Evolutionary conservation across 2,329 filamentous ascomycete species (phyloP), one percentile per base, ranked within the genome.

Genomic region (Monosporascus cannonballus): DNA sequence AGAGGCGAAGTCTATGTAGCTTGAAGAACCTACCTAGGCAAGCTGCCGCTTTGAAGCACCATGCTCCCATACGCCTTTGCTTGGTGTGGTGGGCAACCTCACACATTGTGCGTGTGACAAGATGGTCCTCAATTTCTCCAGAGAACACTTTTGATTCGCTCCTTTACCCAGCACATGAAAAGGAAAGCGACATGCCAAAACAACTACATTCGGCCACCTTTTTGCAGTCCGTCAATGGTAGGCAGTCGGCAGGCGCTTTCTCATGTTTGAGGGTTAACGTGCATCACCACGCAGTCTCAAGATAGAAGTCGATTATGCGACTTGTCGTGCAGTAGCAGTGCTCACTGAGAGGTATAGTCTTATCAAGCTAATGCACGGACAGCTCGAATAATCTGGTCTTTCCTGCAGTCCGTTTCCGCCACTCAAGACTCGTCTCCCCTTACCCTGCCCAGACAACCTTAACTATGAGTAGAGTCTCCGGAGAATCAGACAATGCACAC

Each of bases 61-160:
- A 45, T 14, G 49, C 52, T 54, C 50, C 46, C 27, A 48, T 54
- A 15, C 52, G 50, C n/a, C 37, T 1, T 45, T 54, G 50, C 51
- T 52, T 52, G 47, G 39, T 25, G 42, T 11, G 25, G 37, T 46
- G 47, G 45, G 41, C 27, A 54, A 42, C 55, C 56, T 63, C 59
- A 62, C 59, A 64, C 61, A 60, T 56, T 59, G 58, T 55, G 58
- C 57, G 61, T 63, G 62, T 61, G 61, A 63, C 57, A 59, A 59
- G 48, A 46, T 54, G 59, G 55, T 61, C 57, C 54, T 63, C 58
- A 62, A 59, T 61, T 58, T 63, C 59, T 60, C 57, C 56, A 60
- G 56, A 57, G 52, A 57, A 56, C 20, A 25, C 11, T 45, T 30
- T 14, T 45, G 42, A 45, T 45, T 45, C 42, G 42, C 42, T 45